Base-by-base conservation (phyloP, 768 basidiomycete genomes). In the Rhodotorula babjevae region DNA sequence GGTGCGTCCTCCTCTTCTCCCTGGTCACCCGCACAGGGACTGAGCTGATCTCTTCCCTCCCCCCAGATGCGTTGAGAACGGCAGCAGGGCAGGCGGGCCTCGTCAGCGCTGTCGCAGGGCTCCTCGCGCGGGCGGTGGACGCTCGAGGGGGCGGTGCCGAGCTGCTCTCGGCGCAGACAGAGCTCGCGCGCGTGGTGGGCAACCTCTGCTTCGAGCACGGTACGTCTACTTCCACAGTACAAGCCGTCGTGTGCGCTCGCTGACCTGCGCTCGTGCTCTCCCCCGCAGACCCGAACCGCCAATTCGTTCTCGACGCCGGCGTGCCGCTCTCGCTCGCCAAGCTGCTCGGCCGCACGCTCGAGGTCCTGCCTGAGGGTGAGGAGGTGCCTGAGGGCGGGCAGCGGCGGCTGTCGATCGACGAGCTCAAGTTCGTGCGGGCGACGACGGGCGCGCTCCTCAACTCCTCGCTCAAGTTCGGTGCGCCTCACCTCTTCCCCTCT, bases 161-260 rank as follows among this genome's bases (percentile, higher is more conserved):
- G 27, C 25, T 33, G 15, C 36, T 65, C 2, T 18, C 3, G 7
- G 65, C 47, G 7, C 57, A 40, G 63, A 73, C 65, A 14, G 63
- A 76, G 58, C 69, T 73, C 19, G 61, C 64, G 25, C 15, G 75
- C 27, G 63, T 73, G 1, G 66, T 71, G 0, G 75, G 75, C 19
- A 76, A 76, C 62, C 10, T 68, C 40, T 73, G 72, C 61, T 76
- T 71, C 58, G 75, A 76, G 10, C 68, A 76, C 25, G 72, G 75
- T 76, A 7, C 27, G 75, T 27, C 23, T 4, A 11, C 11, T 21
- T 23, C n/a, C n/a, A n/a, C 36, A 14, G 8, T 19, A 36, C 33
- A 21, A n/a, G n/a, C n/a, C n/a, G n/a, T 31, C 21, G 10, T 12
- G 12, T 42, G 2, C 12, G 21, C n/a, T 42, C 50, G 10, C 29